These are phyloP conservation scores for Magnusiomyces tetraspermus DNA, from an alignment of 1,139 yeast species.

Conservation along the genomic window DNA sequence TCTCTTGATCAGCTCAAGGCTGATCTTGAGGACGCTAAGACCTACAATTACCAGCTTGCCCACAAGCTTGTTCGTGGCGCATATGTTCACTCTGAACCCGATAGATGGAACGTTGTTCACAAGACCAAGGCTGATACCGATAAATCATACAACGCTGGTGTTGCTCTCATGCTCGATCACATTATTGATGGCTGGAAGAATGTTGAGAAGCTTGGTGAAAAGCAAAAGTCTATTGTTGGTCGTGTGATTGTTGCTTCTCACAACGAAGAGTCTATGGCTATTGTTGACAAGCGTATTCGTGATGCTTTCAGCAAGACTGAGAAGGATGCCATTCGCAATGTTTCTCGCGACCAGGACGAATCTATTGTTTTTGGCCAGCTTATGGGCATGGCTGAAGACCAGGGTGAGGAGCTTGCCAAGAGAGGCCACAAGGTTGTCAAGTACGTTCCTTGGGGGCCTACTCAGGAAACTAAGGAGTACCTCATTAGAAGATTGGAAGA, in stretches of 20 bases:
- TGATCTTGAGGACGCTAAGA: conserved; percentile 58
- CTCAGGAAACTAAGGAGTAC: conserved; percentile 85
- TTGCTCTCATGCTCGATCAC: conserved; percentile 52
- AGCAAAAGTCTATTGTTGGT: conserved; percentile 42
- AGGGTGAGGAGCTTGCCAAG: conserved; percentile 64
- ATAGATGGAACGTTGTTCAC: conserved; percentile 59
- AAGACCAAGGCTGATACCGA: conserved; percentile 73
- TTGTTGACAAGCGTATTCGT: conserved; percentile 51
- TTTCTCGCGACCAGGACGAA: conserved; percentile 18
- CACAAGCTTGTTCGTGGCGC: conserved; percentile 97
- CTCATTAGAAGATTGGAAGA: conserved; percentile 86
- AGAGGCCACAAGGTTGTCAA: conserved; percentile 69
- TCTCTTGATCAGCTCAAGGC: conserved; percentile 50
- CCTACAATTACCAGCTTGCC: conserved; percentile 61
- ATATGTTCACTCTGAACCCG: conserved; percentile 80
- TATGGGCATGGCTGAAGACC: conserved; percentile 91
- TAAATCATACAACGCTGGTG: conserved; percentile 61
- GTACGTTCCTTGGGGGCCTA: conserved; percentile 98
- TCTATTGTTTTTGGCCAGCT: conserved; percentile 81
- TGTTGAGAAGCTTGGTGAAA: conserved; percentile 26
- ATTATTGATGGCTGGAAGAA: conserved; percentile 41
- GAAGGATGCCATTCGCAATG: conserved; percentile 17
- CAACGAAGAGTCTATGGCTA: conserved; percentile 66
- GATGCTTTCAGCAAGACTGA: conserved; percentile 22
- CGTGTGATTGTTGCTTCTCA: conserved; percentile 91